Conservation (phyloP, 1,284 basidiomycete genomes). For the Microbotryum silenes-acaulis region DNA sequence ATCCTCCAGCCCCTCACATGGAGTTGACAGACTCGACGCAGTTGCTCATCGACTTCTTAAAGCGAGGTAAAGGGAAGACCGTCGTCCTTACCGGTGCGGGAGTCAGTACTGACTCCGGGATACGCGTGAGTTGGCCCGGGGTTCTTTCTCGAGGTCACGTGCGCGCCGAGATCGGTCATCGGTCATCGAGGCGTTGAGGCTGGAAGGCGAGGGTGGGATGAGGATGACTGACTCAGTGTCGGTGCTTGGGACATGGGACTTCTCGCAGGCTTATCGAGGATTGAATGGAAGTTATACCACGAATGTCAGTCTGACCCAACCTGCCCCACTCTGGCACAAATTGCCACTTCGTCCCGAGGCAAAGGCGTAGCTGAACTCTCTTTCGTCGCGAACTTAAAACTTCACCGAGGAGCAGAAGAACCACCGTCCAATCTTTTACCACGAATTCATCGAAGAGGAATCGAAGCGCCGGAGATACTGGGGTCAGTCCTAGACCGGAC, state of each 20-base stretch:
- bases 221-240: background rate
- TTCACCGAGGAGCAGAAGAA: conserved; percentile 9
- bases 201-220: background rate
- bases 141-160: conserved; percentile 46
- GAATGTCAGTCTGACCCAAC: conserved; percentile 3
- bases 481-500: background rate
- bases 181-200: background rate
- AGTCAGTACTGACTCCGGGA: conserved; percentile 84
- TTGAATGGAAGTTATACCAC: conserved; percentile 31
- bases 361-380: too few relatives aligned
- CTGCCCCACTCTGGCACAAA: too few relatives aligned
- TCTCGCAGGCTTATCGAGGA: conserved; percentile 27
- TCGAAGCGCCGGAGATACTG: conserved; percentile 17
- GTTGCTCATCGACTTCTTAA: conserved; percentile 59
- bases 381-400: too few relatives aligned
- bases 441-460: conserved; percentile 31
- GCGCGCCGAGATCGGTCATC: too few relatives aligned
- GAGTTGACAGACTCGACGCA: conserved; percentile 54
- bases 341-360: too few relatives aligned
- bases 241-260: conserved; percentile 1
- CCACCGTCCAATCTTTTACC: conserved; percentile 35
- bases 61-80: conserved; percentile 45
- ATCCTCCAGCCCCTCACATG: conserved; percentile 44
- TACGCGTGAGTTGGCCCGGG: conserved; percentile 58
- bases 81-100: conserved; percentile 79